Evolutionary conservation across 306 rosid species (phyloP).

Genomic region (Elaeagnus macrophylla): DNA sequence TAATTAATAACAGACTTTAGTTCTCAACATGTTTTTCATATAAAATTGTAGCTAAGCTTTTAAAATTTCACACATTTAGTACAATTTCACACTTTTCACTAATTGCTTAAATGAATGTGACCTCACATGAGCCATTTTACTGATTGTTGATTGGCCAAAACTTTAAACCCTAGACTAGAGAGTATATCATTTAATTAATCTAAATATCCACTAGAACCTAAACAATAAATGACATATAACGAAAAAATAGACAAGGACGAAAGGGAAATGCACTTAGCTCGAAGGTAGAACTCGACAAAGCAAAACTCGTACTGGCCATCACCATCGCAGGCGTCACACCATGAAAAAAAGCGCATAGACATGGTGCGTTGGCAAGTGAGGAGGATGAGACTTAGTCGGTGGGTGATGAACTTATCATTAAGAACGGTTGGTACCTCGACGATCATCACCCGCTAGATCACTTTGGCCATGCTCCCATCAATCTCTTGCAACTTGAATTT

Average conservation of each 20-base stretch:
- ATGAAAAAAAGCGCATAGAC: slow-evolving; percentile 97
- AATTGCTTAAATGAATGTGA: too few relatives aligned
- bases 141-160: too few relatives aligned
- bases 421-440: slow-evolving; percentile 89
- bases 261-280: slow-evolving; percentile 66
- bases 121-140: too few relatives aligned
- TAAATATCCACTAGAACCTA: neutral
- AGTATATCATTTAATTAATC: too few relatives aligned
- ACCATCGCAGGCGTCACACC: slow-evolving; percentile 96
- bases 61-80: too few relatives aligned
- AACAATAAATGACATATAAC: slow-evolving; percentile 4
- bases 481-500: slow-evolving; percentile 88
- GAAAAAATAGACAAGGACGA: slow-evolving; percentile 68
- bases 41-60: too few relatives aligned
- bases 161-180: too few relatives aligned
- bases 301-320: slow-evolving; percentile 97
- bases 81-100: too few relatives aligned
- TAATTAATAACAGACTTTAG: too few relatives aligned
- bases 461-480: slow-evolving; percentile 80
- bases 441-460: slow-evolving; percentile 92
- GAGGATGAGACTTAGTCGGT: slow-evolving; percentile 83
- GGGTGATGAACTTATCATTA: slow-evolving; percentile 93
- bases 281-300: slow-evolving; percentile 87
- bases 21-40: too few relatives aligned
- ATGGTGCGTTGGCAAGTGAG: slow-evolving; percentile 83